Evolutionary conservation across 768 basidiomycete genomes (phyloP).

Genomic region (Leccinum aurantiacum): DNA sequence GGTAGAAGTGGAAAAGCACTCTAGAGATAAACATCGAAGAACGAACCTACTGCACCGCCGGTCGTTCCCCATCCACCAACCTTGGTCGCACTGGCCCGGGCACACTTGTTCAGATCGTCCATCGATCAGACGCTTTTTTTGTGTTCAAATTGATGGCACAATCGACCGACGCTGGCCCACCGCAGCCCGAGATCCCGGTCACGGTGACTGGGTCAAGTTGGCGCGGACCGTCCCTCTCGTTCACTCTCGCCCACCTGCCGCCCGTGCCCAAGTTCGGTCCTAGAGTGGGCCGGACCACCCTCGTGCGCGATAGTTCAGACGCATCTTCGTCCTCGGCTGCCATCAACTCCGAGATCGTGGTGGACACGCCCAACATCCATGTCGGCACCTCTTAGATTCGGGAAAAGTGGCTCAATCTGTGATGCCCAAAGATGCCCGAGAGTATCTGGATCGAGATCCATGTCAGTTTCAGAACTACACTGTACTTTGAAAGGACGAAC

Average conservation of each 20-base stretch:
- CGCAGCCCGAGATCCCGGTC: neutral
- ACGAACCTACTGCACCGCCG: no score
- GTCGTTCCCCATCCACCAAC: no score
- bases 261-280: constrained; percentile 22
- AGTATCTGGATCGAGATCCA: no score
- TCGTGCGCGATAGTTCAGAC: constrained; percentile 14
- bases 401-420: no score
- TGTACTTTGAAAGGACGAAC: no score
- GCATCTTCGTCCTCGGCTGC: neutral
- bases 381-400: constrained; percentile 49
- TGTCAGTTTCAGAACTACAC: no score
- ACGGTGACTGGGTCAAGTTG: neutral
- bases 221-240: constrained; percentile 18
- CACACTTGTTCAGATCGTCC: neutral
- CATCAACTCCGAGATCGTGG: constrained; percentile 29
- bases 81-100: no score
- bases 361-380: constrained; percentile 63
- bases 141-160: constrained; percentile 7
- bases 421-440: no score
- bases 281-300: constrained; percentile 22
- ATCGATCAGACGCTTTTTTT: neutral
- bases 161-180: neutral
- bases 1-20: no score
- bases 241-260: constrained; percentile 12
- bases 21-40: no score